Percentiles rank a stretch among this genome's conserved stretches.
phyloP scores from a whole-genome alignment of 2,329 filamentous ascomycete genomes.

The Xylaria sp. region DNA sequence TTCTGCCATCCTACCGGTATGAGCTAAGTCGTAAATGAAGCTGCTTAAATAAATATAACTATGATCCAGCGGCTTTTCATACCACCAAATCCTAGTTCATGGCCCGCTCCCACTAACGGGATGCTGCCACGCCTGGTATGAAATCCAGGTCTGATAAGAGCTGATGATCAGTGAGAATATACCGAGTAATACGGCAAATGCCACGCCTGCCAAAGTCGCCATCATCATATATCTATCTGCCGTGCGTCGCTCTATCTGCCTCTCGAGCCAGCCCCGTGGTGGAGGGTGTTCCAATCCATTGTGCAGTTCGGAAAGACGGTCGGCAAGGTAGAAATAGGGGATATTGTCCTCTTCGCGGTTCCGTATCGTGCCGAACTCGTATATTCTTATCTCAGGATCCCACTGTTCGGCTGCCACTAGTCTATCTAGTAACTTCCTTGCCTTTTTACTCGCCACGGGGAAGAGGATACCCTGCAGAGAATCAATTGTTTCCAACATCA shows the following conservation, averaged over 20 bases:
- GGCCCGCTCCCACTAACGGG: constrained; percentile 31
- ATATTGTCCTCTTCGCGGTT: constrained; percentile 40
- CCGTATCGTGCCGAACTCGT: constrained; percentile 33
- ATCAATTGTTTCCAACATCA: constrained; percentile 36
- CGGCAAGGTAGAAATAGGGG: constrained; percentile 45
- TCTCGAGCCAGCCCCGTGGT: constrained; percentile 43
- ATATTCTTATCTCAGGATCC: constrained; percentile 33
- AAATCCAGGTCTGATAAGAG: constrained; percentile 49
- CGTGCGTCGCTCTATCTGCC: constrained; percentile 46
- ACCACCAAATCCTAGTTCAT: too few relatives aligned
- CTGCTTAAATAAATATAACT: too few relatives aligned
- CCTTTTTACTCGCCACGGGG: constrained; percentile 31
- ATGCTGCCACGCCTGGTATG: constrained; percentile 51
- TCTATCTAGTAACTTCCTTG: constrained; percentile 27
- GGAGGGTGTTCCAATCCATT: constrained; percentile 45
- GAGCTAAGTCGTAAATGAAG: too few relatives aligned
- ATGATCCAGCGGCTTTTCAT: too few relatives aligned
- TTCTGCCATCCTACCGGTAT: too few relatives aligned
- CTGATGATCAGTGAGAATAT: constrained; percentile 44
- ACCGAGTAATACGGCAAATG: constrained; percentile 47
- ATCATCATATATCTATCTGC: constrained; percentile 48
- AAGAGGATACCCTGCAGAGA: constrained; percentile 38
- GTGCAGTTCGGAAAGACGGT: constrained; percentile 44
- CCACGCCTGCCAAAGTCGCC: constrained; percentile 48
- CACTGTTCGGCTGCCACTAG: constrained; percentile 27